phyloP scores from a whole-genome alignment of 192 early-diverging fungal species.

The Podila verticillata region DNA sequence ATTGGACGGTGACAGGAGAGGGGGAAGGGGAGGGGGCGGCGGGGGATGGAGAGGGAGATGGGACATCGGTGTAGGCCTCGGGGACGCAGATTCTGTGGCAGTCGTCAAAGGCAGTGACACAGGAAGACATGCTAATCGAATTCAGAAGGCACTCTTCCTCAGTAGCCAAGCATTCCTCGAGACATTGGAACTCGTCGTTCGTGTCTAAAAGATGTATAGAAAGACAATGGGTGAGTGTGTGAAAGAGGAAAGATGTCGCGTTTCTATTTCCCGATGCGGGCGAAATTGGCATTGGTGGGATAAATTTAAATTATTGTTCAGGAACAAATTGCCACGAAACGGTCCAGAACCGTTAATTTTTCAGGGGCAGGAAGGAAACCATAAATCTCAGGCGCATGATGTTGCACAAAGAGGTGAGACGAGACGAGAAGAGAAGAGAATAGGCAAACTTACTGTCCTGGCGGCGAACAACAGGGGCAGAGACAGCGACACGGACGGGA shows the following conservation, averaged over 20 bases:
- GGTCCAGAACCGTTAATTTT: too few species aligned
- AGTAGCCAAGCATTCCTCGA: slow-evolving; percentile 19
- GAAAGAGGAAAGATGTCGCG: background rate
- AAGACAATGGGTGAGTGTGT: background rate
- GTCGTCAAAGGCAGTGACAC: slow-evolving; percentile 12
- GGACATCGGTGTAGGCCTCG: background rate
- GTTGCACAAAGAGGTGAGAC: background rate
- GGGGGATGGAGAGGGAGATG: background rate
- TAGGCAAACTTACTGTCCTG: slow-evolving; percentile 1
- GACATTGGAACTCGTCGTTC: slow-evolving; percentile 4
- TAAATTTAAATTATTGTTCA: background rate
- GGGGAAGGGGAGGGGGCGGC: background rate
- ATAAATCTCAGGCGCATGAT: too few species aligned
- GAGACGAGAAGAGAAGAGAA: background rate
- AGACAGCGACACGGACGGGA: slow-evolving; percentile 12
- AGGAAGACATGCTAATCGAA: slow-evolving; percentile 11
- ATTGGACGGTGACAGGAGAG: too few species aligned
- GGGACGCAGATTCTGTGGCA: slow-evolving; percentile 19
- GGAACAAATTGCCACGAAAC: background rate
- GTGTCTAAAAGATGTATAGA: background rate
- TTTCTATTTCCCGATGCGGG: background rate
- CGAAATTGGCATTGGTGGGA: background rate
- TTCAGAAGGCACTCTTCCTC: slow-evolving; percentile 36
- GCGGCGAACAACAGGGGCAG: background rate
- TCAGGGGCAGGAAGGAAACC: too few species aligned